phyloP scores from a whole-genome alignment of 306 rosid genomes.

The Glycyrrhiza uralensis region DNA sequence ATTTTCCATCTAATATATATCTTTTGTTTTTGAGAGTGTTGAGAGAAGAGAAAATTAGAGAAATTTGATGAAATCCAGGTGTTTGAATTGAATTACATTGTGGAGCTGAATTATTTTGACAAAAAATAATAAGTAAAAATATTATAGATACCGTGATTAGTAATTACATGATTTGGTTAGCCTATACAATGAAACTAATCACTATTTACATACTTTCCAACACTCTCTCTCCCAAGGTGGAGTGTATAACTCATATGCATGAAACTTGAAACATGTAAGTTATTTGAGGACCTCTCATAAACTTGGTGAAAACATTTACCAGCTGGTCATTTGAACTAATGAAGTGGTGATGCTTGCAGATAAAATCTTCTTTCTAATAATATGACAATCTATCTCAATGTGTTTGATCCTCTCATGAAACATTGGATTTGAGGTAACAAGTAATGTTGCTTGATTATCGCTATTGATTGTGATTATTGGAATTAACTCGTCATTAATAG shows the following conservation, averaged over 20 bases:
- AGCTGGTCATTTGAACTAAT: not conserved
- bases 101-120: not conserved
- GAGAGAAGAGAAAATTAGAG: not conserved
- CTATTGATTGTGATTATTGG: too few relatives aligned
- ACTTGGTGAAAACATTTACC: not conserved
- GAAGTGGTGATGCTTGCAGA: too few relatives aligned
- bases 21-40: not conserved
- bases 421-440: too few relatives aligned
- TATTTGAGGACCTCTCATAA: not conserved
- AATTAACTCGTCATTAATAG: too few relatives aligned
- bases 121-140: too few relatives aligned
- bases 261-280: not conserved
- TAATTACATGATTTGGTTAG: not conserved
- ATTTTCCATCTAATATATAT: not conserved
- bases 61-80: not conserved
- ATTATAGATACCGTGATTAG: too few relatives aligned
- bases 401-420: too few relatives aligned
- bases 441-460: too few relatives aligned
- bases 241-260: not conserved
- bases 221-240: not conserved
- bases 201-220: not conserved
- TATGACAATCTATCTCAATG: too few relatives aligned
- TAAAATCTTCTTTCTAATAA: too few relatives aligned
- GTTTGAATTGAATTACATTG: not conserved
- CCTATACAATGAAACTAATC: not conserved